Evolutionary conservation across 768 basidiomycete species (phyloP).

Genomic region (Leccinum imitatum): DNA sequence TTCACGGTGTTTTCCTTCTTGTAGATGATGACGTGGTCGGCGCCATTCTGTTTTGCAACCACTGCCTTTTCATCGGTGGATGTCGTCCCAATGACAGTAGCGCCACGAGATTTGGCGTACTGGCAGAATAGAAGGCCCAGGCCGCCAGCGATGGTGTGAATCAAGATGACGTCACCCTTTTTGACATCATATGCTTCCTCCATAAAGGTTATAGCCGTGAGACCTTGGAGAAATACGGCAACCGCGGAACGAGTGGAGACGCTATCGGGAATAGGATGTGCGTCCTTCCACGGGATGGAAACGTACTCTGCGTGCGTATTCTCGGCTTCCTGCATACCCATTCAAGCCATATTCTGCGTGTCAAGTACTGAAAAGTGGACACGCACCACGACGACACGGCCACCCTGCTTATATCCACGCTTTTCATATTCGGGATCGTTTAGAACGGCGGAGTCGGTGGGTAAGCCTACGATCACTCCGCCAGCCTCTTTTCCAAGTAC

Average conservation of each 20-base stretch:
- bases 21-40: slow-evolving; percentile 86
- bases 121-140: slow-evolving; percentile 72
- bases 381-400: slow-evolving; percentile 68
- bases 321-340: slow-evolving; percentile 38
- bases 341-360: background rate
- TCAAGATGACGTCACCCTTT: slow-evolving; percentile 73
- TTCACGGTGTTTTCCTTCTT: slow-evolving; percentile 71
- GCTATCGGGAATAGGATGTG: slow-evolving; percentile 62
- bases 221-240: slow-evolving; percentile 66
- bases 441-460: slow-evolving; percentile 61
- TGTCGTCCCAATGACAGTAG: slow-evolving; percentile 90
- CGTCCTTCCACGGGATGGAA: slow-evolving; percentile 59
- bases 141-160: slow-evolving; percentile 93
- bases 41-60: slow-evolving; percentile 75
- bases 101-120: slow-evolving; percentile 70
- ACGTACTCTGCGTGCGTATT: slow-evolving; percentile 72
- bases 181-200: slow-evolving; percentile 86
- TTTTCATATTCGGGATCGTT: slow-evolving; percentile 62
- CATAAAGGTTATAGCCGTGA: slow-evolving; percentile 76
- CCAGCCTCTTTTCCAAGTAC: slow-evolving; percentile 77
- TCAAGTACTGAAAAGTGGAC: background rate
- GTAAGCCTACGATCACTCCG: slow-evolving; percentile 74
- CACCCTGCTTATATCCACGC: slow-evolving; percentile 65
- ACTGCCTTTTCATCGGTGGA: slow-evolving; percentile 83
- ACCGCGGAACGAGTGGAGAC: slow-evolving; percentile 64